Evolutionary conservation across 1,284 basidiomycete species (phyloP).

Genomic region (Malassezia vespertilionis): DNA sequence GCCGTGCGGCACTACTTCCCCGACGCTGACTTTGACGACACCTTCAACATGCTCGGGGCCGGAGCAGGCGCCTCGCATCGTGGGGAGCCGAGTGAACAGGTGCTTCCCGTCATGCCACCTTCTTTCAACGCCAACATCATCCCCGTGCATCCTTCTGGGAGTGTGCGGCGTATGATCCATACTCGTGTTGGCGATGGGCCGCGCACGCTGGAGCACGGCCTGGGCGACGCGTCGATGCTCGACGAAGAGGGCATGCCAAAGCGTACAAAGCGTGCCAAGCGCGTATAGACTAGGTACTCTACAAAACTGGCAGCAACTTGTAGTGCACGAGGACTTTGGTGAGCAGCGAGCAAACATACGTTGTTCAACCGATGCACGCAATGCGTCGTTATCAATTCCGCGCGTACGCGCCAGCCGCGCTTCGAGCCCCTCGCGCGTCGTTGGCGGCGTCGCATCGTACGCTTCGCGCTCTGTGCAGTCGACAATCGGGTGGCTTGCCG

Average conservation of each 20-base stretch:
- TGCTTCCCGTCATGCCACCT: constrained; percentile 28
- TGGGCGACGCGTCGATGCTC: constrained; percentile 27
- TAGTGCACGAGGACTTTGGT: constrained; percentile 12
- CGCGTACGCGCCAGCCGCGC: constrained; percentile 16
- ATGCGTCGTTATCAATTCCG: constrained; percentile 34
- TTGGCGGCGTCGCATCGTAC: constrained; percentile 9
- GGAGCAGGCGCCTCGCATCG: constrained; percentile 37
- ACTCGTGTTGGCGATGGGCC: constrained; percentile 46
- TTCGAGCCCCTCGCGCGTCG: constrained; percentile 7
- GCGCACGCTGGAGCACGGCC: constrained; percentile 31
- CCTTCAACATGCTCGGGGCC: constrained; percentile 36
- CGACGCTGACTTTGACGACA: constrained; percentile 45
- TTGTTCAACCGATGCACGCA: constrained; percentile 27
- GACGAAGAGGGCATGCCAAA: constrained; percentile 32
- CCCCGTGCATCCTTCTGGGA: constrained; percentile 38
- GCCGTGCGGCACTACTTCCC: constrained; percentile 46
- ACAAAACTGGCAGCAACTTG: constrained; percentile 10
- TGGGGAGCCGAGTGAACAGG: constrained; percentile 23
- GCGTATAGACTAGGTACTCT: constrained; percentile 6
- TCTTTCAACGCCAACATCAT: constrained; percentile 38
- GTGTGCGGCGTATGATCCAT: constrained; percentile 43
- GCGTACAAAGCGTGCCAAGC: constrained; percentile 36
- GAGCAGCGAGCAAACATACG: constrained; percentile 13
- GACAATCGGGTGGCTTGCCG: constrained; percentile 78
- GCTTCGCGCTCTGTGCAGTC: constrained; percentile 44